A percentile compares a stretch with the other conserved stretches of the same genome.
These are phyloP conservation scores for Sonneratia caseolaris DNA, from an alignment of 345 rosid genomes.

Conservation along the genomic window DNA sequence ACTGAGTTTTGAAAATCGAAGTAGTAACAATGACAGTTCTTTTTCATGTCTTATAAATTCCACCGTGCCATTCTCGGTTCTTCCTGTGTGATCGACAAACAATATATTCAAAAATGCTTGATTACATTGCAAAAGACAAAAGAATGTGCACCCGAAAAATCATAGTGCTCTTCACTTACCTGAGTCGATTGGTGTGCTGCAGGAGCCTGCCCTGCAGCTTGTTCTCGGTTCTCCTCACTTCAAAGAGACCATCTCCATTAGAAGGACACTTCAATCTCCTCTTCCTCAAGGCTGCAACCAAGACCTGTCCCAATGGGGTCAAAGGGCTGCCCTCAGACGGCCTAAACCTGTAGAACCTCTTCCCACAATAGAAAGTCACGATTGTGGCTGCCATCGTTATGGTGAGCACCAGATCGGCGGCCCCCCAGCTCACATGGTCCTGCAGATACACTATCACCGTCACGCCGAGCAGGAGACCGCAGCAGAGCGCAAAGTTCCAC, in stretches of 20 bases:
- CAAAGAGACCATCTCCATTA: constrained; percentile 16
- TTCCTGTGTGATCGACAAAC: no score
- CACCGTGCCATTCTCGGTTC: no score
- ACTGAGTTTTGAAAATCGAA: no score
- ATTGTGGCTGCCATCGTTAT: constrained; percentile 20
- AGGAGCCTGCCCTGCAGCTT: constrained; percentile 22
- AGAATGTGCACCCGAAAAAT: not conserved
- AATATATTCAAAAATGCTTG: no score
- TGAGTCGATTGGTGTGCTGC: constrained; percentile 27
- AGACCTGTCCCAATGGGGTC: constrained; percentile 26
- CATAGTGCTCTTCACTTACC: constrained; percentile 9
- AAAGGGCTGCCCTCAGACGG: constrained; percentile 27
- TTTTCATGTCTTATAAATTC: no score
- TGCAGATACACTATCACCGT: constrained; percentile 28
- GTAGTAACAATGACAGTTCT: no score
- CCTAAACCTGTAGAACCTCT: constrained; percentile 21
- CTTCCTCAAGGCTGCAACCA: constrained; percentile 31
- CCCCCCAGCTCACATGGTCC: constrained; percentile 28
- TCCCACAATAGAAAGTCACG: constrained; percentile 17
- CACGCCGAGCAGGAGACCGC: constrained; percentile 34
- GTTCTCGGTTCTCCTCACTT: constrained; percentile 8
- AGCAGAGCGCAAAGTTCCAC: constrained; percentile 33
- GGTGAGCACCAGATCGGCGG: constrained; percentile 24
- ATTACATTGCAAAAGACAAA: not conserved
- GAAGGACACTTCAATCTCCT: constrained; percentile 25